Evolutionary conservation across 2,329 filamentous ascomycete genomes (phyloP).

Genomic region (Xylariaceae sp.): DNA sequence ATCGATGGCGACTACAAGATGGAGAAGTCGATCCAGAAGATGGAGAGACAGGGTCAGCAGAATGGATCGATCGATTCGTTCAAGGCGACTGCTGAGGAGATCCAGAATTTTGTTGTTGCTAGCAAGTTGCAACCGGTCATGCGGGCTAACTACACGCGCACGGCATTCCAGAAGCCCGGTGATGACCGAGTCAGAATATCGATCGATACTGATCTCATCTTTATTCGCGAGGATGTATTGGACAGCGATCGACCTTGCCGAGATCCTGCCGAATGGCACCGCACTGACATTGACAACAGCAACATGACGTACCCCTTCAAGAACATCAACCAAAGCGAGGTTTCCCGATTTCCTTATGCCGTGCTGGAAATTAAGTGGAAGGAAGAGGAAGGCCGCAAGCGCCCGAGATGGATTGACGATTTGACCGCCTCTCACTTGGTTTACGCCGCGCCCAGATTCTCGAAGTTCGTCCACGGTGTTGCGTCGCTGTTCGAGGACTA

Average conservation of each 20-base stretch:
- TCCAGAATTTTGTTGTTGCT: constrained; percentile 74
- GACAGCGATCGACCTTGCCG: constrained; percentile 82
- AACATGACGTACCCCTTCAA: constrained; percentile 84
- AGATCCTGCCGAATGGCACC: constrained; percentile 84
- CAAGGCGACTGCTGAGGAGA: constrained; percentile 65
- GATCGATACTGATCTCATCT: constrained; percentile 85
- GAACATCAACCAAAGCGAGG: constrained; percentile 82
- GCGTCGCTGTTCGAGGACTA: constrained; percentile 91
- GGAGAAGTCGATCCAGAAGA: constrained; percentile 84
- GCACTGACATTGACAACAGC: constrained; percentile 77
- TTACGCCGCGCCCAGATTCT: constrained; percentile 83
- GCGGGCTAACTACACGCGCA: constrained; percentile 87
- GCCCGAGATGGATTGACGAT: constrained; percentile 82
- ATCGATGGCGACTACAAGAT: constrained; percentile 82
- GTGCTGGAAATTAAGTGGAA: constrained; percentile 89
- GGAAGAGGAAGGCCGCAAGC: constrained; percentile 59
- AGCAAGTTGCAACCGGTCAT: constrained; percentile 77
- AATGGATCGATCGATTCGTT: constrained; percentile 63
- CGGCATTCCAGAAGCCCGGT: constrained; percentile 91
- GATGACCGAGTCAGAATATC: constrained; percentile 88
- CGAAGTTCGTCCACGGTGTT: constrained; percentile 93
- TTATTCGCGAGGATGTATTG: constrained; percentile 74
- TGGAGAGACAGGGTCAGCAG: constrained; percentile 69
- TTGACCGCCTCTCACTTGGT: constrained; percentile 90
- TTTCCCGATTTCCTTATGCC: constrained; percentile 84